A percentile compares a stretch with the other conserved stretches of the same genome.
Conservation (phyloP, 208 protist genomes). For the Acanthamoeba culbertsoni region DNA sequence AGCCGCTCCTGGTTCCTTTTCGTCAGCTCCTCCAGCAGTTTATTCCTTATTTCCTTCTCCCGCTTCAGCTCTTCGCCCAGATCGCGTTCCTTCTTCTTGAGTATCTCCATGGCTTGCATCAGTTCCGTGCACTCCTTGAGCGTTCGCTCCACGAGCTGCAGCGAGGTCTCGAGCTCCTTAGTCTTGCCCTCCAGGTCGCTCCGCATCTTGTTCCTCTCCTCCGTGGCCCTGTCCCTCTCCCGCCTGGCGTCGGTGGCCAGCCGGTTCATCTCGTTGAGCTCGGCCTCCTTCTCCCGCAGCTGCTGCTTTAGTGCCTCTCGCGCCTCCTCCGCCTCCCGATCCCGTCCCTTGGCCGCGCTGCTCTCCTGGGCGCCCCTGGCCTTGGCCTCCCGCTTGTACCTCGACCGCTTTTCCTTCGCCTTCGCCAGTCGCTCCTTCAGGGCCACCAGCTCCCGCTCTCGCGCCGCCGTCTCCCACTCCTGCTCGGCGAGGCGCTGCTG, state of each 20-base stretch:
- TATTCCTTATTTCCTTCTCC: not conserved
- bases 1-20: not conserved
- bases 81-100: constrained; percentile 12
- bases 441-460: not conserved
- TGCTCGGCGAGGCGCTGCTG: not conserved
- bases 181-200: not conserved
- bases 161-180: not conserved
- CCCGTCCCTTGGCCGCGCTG: not conserved
- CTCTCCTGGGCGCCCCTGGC: not conserved
- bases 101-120: not conserved
- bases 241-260: not conserved
- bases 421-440: not conserved
- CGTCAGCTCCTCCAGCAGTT: not conserved
- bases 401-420: not conserved
- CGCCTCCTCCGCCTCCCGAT: not conserved
- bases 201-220: constrained; percentile 13
- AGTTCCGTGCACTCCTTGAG: constrained; percentile 40
- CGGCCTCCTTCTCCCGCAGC: not conserved
- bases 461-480: not conserved
- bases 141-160: not conserved
- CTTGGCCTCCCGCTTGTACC: not conserved
- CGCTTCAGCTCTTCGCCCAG: not conserved
- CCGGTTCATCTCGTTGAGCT: constrained; percentile 1
- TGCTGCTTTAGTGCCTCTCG: not conserved
- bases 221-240: not conserved